phyloP scores from a whole-genome alignment of 2,329 filamentous ascomycete species.

The Diaporthe caulivora region DNA sequence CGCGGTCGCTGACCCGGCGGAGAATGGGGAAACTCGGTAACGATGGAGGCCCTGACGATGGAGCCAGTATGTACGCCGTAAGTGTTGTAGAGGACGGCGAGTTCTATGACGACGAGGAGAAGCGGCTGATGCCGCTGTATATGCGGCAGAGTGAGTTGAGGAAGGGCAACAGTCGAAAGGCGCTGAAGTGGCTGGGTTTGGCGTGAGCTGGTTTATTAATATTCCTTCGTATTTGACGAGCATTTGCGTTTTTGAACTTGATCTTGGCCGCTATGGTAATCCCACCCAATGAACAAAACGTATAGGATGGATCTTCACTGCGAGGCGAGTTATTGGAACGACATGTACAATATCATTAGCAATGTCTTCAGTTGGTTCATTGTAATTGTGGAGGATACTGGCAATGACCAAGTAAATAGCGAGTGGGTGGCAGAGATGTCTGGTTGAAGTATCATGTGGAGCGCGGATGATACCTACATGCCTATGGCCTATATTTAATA shows the following conservation, averaged over 20 bases:
- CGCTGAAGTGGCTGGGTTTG: constrained; percentile 53
- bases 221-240: neutral
- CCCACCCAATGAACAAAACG: too few species aligned
- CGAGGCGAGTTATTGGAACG: neutral
- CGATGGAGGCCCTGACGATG: constrained; percentile 38
- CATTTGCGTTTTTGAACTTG: neutral
- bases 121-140: constrained; percentile 46
- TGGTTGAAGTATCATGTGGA: too few species aligned
- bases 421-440: neutral
- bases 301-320: neutral
- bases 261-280: neutral
- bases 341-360: neutral
- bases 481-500: too few species aligned
- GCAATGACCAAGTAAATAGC: neutral
- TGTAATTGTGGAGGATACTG: neutral
- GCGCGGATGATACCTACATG: neutral
- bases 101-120: constrained; percentile 43
- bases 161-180: constrained; percentile 48
- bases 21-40: neutral
- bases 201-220: constrained; percentile 21
- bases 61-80: constrained; percentile 29
- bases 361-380: neutral
- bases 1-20: constrained; percentile 24
- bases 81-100: constrained; percentile 39
- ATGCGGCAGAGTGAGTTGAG: constrained; percentile 39